These are phyloP conservation scores for Ceratobasidium sp. DNA, from an alignment of 1,284 basidiomycete genomes.

Conservation along the genomic window DNA sequence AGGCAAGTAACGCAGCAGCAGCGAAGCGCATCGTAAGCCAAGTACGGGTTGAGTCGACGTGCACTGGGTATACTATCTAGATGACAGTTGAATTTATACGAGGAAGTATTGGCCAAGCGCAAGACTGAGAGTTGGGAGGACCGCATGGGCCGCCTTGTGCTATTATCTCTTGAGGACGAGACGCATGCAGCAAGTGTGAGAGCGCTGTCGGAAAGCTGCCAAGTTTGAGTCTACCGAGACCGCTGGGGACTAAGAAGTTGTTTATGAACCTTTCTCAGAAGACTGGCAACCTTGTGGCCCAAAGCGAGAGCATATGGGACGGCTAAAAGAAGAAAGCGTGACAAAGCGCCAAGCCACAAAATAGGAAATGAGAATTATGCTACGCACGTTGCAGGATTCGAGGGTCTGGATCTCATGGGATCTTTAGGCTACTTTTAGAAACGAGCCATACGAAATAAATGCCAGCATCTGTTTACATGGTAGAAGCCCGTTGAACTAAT, in stretches of 20 bases:
- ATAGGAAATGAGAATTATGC: background rate
- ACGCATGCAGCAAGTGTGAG: background rate
- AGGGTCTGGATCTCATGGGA: background rate
- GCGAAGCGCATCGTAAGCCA: background rate
- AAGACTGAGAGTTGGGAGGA: background rate
- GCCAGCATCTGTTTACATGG: background rate
- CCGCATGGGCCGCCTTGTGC: background rate
- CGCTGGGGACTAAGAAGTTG: background rate
- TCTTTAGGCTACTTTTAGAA: background rate
- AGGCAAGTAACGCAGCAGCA: background rate
- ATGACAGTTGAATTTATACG: background rate
- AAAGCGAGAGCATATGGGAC: conserved; percentile 9
- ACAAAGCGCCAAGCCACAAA: conserved; percentile 6
- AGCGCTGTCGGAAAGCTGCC: background rate
- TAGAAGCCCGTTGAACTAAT: background rate
- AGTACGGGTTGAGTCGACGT: background rate
- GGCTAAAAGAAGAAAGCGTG: background rate
- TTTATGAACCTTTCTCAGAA: background rate
- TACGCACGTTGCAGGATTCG: background rate
- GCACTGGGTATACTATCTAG: background rate
- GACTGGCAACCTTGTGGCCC: conserved; percentile 1
- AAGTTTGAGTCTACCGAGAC: conserved; percentile 1
- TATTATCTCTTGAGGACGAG: background rate
- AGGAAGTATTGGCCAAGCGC: background rate
- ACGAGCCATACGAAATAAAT: background rate